Evolutionary conservation across 495 filamentous ascomycete genomes (phyloP).

Genomic region (Penicillium malachiteum): DNA sequence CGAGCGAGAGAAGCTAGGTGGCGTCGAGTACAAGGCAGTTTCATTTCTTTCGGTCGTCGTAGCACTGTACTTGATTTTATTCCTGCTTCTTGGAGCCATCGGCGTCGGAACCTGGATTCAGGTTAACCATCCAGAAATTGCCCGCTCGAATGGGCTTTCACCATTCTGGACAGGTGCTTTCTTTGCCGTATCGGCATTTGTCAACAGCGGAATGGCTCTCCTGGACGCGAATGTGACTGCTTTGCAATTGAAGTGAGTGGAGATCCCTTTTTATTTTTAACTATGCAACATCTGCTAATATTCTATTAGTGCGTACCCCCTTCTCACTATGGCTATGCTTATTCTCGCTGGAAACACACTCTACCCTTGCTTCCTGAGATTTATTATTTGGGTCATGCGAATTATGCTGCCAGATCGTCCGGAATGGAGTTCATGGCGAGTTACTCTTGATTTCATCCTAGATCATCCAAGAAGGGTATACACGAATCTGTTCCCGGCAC

Average conservation of each 20-base stretch:
- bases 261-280: not conserved
- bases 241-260: slow-evolving; percentile 37
- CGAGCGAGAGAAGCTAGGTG: slow-evolving; percentile 72
- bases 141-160: slow-evolving; percentile 66
- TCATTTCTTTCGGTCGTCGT: slow-evolving; percentile 70
- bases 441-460: slow-evolving; percentile 78
- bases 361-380: slow-evolving; percentile 74
- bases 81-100: slow-evolving; percentile 69
- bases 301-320: slow-evolving; percentile 52
- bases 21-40: slow-evolving; percentile 77
- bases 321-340: slow-evolving; percentile 72
- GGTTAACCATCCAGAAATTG: slow-evolving; percentile 53
- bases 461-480: slow-evolving; percentile 73
- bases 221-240: slow-evolving; percentile 75
- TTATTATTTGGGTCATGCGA: slow-evolving; percentile 69
- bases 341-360: slow-evolving; percentile 84
- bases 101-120: slow-evolving; percentile 72
- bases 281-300: slow-evolving; percentile 11
- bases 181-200: slow-evolving; percentile 69
- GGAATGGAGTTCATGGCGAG: slow-evolving; percentile 49
- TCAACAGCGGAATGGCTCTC: slow-evolving; percentile 84
- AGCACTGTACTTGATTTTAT: slow-evolving; percentile 69
- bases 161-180: slow-evolving; percentile 56
- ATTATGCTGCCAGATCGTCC: slow-evolving; percentile 43
- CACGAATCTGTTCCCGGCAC: slow-evolving; percentile 76